Base-by-base conservation (phyloP, 352 stramenopile species). In the Globisporangium paddicum region DNA sequence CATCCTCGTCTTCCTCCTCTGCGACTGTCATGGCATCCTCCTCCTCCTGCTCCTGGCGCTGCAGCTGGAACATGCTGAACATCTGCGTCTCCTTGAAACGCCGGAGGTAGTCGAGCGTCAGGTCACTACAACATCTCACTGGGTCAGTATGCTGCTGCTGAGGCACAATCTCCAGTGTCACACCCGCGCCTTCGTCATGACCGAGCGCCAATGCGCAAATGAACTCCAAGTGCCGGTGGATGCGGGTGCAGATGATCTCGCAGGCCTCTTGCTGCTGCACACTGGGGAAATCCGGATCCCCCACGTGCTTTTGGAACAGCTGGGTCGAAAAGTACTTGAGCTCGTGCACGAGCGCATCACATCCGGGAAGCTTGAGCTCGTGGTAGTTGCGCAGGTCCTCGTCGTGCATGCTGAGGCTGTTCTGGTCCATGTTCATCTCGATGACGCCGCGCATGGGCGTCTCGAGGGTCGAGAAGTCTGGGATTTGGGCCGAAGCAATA, bases 401-500 rank as follows among this genome's bases (percentile, higher is more conserved):
- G 58, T 87, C 76, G 52, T 93, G 79, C 79, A 93, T 90, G 32
- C 77, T 72, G 3, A 93, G 50, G 19, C 76, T 73, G 60, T 91
- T 89, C 30, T 84, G 70, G 57, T 93, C 84, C 76, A 93, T 86
- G 42, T 89, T 83, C 72, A 93, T 88, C 60, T 91, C 78, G 49
- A 91, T 87, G 13, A 93, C 77, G 16, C 81, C 80, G 13, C 69
- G 70, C 72, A 91, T 89, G 10, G 82, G 75, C 13, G 59, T 64
- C 5, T 68, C 70, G 25, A 89, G 58, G 23, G 80, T 88, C 23
- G 79, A 87, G 38, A 85, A 87, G 2, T 75, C 82, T 16, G 54
- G 62, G 45, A 75, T 77, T 10, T 59, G 56, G 0, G 60, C 68
- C 5, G 72, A 85, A 26, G 73, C 73, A 32, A 84, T 79, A 0